Base-by-base conservation (phyloP, 768 basidiomycete species). In the Serendipita sp. region DNA sequence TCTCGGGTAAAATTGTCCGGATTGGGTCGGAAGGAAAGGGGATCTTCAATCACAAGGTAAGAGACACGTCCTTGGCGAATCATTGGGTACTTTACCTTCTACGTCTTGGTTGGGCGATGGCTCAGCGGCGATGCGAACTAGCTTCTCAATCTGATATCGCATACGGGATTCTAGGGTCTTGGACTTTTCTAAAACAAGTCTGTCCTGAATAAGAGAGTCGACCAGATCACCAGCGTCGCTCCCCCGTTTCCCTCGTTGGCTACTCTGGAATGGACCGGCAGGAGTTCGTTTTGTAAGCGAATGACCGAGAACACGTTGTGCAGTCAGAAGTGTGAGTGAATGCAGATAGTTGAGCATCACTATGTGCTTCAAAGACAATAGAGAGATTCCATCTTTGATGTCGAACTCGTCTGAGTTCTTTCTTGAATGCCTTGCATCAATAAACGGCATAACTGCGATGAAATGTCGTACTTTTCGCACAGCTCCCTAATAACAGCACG, bases 141-240 rank as follows among this genome's bases (percentile, higher is more conserved):
- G 82, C 72, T 98, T 97, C 69, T 97, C 92, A 70, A 99, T 91
- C 73, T 98, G 96, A 73, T 99, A 97, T 56, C 81, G 83, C 81
- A 99, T 88, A 71, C 89, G 85, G 63, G 79, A 78, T 74, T 98
- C 94, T 28, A 99, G 79, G 0, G 83, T 79, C 66, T 86, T 86
- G 56, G 88, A 79, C 76, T 96, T 97, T 72, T 99, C 96, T 51
- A 98, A 80, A 7, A 91, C 83, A 48, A 93, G 77, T 11, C 92
- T 83, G 18, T 81, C 80, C 71, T 95, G 84, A 37, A 94, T 79
- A 77, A 92, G 81, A 0, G 83, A 81, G 69, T 89, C 87, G 4
- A 92, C 85, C 3, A 90, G 70, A 72, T 94, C 90, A 2, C 90
- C 90, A 0, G 80, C 72, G n/a, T 74, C 77, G 3, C 74, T 70